Percentiles rank a stretch among this genome's conserved stretches.
phyloP scores from a whole-genome alignment of 2,329 filamentous ascomycete genomes.

The Curvularia verruculosa region DNA sequence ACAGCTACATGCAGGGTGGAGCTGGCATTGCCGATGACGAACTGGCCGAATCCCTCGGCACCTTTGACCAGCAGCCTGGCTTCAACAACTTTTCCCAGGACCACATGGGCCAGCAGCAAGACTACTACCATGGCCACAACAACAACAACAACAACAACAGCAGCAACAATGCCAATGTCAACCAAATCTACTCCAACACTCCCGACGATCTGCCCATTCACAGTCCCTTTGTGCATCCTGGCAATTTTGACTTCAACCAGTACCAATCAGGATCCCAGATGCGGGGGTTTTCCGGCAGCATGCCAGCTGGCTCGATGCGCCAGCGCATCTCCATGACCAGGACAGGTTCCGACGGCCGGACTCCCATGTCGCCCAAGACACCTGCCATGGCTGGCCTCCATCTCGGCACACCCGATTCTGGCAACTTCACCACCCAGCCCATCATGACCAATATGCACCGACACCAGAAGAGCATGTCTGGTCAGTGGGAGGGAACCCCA shows the following conservation, averaged over 20 bases:
- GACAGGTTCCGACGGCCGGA: constrained; percentile 70
- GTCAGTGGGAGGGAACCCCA: constrained; percentile 87
- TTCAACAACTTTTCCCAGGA: constrained; percentile 62
- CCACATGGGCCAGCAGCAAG: constrained; percentile 61
- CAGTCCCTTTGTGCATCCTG: constrained; percentile 77
- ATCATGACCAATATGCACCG: constrained; percentile 71
- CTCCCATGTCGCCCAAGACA: constrained; percentile 87
- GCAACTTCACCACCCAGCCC: constrained; percentile 76
- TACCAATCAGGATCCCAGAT: constrained; percentile 71
- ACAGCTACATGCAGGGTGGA: constrained; percentile 77
- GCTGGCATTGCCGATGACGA: constrained; percentile 88
- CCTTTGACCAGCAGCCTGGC: constrained; percentile 54
- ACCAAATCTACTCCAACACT: constrained; percentile 81
- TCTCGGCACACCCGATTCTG: constrained; percentile 72
- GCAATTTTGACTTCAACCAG: constrained; percentile 75
- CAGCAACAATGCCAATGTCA: constrained; percentile 71
- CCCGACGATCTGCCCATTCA: constrained; percentile 91
- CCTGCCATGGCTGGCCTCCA: constrained; percentile 74
- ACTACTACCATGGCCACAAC: constrained; percentile 54
- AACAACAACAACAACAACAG: constrained; percentile 70
- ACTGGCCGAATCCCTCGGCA: constrained; percentile 72
- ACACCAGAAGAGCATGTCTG: constrained; percentile 84
- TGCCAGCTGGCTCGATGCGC: constrained; percentile 43
- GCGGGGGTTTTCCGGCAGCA: constrained; percentile 48
- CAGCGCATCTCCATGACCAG: constrained; percentile 61